phyloP scores from a whole-genome alignment of 148 eudicot genomes.

The Agrostemma githago region DNA sequence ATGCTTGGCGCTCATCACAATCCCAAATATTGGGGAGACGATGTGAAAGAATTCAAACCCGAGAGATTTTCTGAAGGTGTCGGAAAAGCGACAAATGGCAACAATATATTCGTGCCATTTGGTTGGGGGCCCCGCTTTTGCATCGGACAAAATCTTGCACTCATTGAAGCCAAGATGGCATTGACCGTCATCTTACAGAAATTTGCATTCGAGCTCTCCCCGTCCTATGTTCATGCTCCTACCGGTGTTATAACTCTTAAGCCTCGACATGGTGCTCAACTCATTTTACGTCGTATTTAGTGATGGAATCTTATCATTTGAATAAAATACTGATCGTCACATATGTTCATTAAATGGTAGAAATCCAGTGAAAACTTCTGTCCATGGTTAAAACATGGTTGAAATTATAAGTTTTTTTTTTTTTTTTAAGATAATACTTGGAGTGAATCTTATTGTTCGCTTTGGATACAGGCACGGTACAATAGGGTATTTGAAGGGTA shows the following conservation, averaged over 20 bases:
- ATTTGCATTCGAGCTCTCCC: slow-evolving; percentile 40
- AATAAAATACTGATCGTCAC: too few relatives aligned
- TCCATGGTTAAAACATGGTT: too few relatives aligned
- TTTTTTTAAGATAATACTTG: too few relatives aligned
- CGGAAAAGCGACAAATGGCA: slow-evolving; percentile 13
- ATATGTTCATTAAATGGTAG: too few relatives aligned
- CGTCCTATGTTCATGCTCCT: slow-evolving; percentile 49
- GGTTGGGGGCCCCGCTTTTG: slow-evolving; percentile 16
- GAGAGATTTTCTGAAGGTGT: slow-evolving; percentile 22
- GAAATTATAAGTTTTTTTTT: too few relatives aligned
- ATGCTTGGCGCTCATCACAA: slow-evolving; percentile 36
- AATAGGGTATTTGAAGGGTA: too few relatives aligned
- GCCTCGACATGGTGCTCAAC: slow-evolving; percentile 36
- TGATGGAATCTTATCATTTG: too few relatives aligned
- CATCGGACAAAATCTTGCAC: slow-evolving; percentile 43
- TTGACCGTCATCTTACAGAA: slow-evolving; percentile 42
- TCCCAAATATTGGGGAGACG: slow-evolving; percentile 42
- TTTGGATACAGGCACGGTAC: too few relatives aligned
- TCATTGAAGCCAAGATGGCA: slow-evolving; percentile 44
- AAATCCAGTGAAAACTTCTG: too few relatives aligned
- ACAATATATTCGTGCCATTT: slow-evolving; percentile 17
- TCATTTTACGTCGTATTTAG: slow-evolving; percentile 8
- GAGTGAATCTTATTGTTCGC: too few relatives aligned
- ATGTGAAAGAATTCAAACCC: slow-evolving; percentile 28
- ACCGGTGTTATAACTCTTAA: slow-evolving; percentile 25